Evolutionary conservation across 2,329 filamentous ascomycete genomes (phyloP).

Genomic region (Calonectria pseudoturangicola): DNA sequence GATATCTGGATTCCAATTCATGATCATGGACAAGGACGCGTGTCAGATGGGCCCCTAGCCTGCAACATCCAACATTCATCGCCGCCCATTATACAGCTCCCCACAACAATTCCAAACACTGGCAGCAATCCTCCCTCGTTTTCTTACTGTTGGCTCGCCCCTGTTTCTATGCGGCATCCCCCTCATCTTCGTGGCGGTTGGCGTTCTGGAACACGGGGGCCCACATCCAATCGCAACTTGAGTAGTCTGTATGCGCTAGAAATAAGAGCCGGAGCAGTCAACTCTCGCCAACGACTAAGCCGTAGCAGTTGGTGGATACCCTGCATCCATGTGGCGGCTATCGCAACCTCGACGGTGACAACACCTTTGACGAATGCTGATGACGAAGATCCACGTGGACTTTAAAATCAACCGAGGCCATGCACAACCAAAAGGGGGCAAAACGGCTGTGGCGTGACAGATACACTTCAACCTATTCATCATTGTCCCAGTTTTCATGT

Average conservation of each 20-base stretch:
- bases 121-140: neutral
- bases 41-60: conserved; percentile 50
- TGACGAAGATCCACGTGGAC: conserved; percentile 25
- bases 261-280: conserved; percentile 5
- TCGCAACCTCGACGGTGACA: conserved; percentile 19
- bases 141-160: neutral
- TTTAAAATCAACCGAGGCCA: neutral
- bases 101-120: conserved; percentile 21
- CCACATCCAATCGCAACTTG: conserved; percentile 25
- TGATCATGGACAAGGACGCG: conserved; percentile 46
- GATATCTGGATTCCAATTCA: conserved; percentile 34
- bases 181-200: neutral
- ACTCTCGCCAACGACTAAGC: neutral
- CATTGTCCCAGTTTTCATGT: conserved; percentile 22
- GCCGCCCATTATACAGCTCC: conserved; percentile 13
- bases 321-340: conserved; percentile 9
- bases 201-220: conserved; percentile 15
- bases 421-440: conserved; percentile 13
- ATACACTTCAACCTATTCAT: conserved; percentile 6
- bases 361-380: neutral
- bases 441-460: conserved; percentile 21
- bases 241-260: neutral
- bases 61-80: conserved; percentile 26
- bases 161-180: conserved; percentile 22
- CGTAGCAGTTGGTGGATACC: neutral